Evolutionary conservation across 2,329 filamentous ascomycete genomes (phyloP), one percentile per base, ranked within the genome.

Genomic region (Macrophomina pseudophaseolina): DNA sequence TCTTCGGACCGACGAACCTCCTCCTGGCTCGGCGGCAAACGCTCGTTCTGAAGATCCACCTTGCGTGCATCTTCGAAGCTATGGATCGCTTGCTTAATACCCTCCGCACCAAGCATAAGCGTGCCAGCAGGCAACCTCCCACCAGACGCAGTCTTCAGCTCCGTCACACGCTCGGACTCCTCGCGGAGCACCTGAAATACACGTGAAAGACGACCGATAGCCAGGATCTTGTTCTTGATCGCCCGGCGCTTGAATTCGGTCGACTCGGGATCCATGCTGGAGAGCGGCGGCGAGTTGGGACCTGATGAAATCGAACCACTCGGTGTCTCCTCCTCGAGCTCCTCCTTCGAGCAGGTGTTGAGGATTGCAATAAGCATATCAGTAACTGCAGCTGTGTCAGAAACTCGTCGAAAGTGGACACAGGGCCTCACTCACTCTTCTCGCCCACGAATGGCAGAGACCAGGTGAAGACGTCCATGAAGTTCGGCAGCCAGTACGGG

Each of bases 401-500:
- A 58, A 9, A 42, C 23, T 14, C 11, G 18, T 62, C 16, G 12
- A 28, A 18, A 52, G 3, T 0, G n/a, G 11, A 33, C 9, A 8
- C 11, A 16, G n/a, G 46, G 12, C 32, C 18, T 4, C 40, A 71
- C 76, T 51, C 71, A 80, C 78, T 83, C 86, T 99, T 99, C 81
- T 99, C 95, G 69, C 95, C 94, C 30, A 99, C 95, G 80, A 99
- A 99, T 0, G 95, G 95, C 68, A 99, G 85, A 40, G 95, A 99
- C 95, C 95, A 99, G n/a, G 95, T 99, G 78, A 99, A 99, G 70
- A 99, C 95, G 76, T 99, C 95, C 95, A 99, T 99, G 78, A 99
- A 99, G 84, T 99, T 99, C 65, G 95, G 95, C 58, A 99, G 87
- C 95, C 95, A 99, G 85, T 99, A 99, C 6, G 95, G 95, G 79